These are phyloP conservation scores for Dendrostoma leiphaemia DNA, from an alignment of 2,329 filamentous ascomycete genomes.

Conservation along the genomic window DNA sequence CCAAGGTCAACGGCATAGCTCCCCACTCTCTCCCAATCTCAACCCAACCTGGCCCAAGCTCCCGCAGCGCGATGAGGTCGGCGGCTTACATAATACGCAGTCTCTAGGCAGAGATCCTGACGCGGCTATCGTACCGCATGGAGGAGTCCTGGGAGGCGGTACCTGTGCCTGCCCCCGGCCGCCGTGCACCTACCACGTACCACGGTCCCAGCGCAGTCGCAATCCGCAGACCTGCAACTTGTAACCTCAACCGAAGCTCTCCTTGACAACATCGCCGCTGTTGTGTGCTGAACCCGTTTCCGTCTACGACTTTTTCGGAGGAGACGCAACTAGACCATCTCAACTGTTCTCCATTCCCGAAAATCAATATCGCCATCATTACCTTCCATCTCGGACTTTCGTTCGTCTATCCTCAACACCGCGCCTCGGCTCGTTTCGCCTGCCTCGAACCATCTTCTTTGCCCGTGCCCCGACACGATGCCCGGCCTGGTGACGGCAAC, in stretches of 20 bases:
- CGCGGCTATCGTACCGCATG: too few species aligned
- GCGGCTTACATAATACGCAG: not conserved
- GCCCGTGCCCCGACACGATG: conserved; percentile 54
- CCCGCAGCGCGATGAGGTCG: not conserved
- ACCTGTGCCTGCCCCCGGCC: not conserved
- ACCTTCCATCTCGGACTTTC: not conserved
- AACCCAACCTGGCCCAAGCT: not conserved
- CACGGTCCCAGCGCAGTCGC: too few species aligned
- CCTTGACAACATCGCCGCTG: not conserved
- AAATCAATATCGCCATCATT: not conserved
- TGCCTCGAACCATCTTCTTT: conserved; percentile 1
- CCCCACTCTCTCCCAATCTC: too few species aligned
- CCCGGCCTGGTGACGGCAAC: conserved; percentile 91
- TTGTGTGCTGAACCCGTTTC: too few species aligned
- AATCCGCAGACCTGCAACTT: too few species aligned
- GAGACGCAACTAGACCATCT: not conserved
- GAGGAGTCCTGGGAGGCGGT: too few species aligned
- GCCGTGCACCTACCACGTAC: not conserved
- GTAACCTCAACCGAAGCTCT: not conserved
- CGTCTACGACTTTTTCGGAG: too few species aligned
- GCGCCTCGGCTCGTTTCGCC: not conserved
- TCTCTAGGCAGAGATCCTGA: not conserved
- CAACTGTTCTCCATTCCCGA: not conserved
- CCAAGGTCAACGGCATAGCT: not conserved
- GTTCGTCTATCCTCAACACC: not conserved